A percentile compares a stretch with the other conserved stretches of the same genome.
Conservation (phyloP, 371 early-diverging fungal species). For the Zychaea mexicana region DNA sequence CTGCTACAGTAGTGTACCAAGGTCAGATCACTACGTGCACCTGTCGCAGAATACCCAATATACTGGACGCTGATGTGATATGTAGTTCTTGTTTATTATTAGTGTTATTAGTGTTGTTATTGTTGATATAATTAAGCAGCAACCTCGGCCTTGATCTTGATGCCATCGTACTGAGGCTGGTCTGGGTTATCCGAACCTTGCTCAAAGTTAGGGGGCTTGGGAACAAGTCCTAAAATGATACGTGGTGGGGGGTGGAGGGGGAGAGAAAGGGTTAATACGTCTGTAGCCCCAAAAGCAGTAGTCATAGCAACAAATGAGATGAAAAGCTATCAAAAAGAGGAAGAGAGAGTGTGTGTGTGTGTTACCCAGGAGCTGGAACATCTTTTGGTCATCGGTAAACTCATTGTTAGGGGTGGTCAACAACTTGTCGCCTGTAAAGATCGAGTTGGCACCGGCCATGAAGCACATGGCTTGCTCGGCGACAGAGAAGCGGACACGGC, state of each 20-base stretch:
- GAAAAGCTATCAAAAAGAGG: neutral
- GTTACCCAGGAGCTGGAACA: conserved; percentile 77
- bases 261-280: no score
- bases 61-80: no score
- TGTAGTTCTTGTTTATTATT: no score
- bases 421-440: conserved; percentile 87
- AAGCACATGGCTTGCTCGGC: conserved; percentile 82
- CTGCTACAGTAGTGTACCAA: no score
- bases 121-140: conserved; percentile 12
- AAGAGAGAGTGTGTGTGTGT: neutral
- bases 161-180: conserved; percentile 22
- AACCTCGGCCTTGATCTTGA: conserved; percentile 26
- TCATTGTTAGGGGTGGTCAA: conserved; percentile 88
- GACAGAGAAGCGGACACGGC: conserved; percentile 76
- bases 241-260: no score
- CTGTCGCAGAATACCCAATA: no score
- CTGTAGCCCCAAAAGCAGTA: no score
- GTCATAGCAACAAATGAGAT: neutral
- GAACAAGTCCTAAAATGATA: conserved; percentile 66
- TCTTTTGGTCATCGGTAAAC: conserved; percentile 69
- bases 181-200: conserved; percentile 52
- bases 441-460: conserved; percentile 87
- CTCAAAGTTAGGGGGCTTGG: conserved; percentile 69
- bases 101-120: no score
- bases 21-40: no score